Conservation (phyloP, 225 moss, liverwort and hornwort species). For the Straminergon stramineum region DNA sequence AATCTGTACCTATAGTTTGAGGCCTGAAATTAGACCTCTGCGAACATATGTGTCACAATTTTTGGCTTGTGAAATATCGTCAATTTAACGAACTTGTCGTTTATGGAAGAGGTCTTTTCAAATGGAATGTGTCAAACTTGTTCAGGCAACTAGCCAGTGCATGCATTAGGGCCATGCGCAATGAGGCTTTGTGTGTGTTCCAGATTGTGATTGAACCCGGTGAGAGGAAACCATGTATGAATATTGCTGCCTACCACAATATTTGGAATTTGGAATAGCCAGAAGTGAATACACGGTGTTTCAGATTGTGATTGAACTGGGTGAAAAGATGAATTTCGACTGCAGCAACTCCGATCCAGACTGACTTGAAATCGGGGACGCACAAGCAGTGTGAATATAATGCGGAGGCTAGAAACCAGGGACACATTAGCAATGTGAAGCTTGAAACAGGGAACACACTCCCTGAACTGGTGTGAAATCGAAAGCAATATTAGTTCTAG, state of each 20-base stretch:
- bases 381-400: neutral
- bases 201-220: neutral
- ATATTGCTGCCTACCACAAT: neutral
- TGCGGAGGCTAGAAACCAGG: neutral
- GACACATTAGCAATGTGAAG: neutral
- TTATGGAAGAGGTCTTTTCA: neutral
- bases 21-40: neutral
- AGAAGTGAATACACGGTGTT: neutral
- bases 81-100: neutral
- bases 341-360: neutral
- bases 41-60: neutral
- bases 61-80: neutral
- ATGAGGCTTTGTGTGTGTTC: too few relatives aligned
- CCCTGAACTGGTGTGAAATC: neutral
- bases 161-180: neutral
- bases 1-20: neutral
- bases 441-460: neutral
- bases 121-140: neutral
- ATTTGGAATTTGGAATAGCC: neutral
- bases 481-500: neutral
- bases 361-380: neutral
- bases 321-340: neutral
- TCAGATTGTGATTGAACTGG: neutral
- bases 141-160: neutral
- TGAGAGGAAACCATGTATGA: neutral